Percentiles rank a stretch among this genome's conserved stretches.
phyloP scores from a whole-genome alignment of 192 early-diverging fungal species.

The Coemansia sp. region DNA sequence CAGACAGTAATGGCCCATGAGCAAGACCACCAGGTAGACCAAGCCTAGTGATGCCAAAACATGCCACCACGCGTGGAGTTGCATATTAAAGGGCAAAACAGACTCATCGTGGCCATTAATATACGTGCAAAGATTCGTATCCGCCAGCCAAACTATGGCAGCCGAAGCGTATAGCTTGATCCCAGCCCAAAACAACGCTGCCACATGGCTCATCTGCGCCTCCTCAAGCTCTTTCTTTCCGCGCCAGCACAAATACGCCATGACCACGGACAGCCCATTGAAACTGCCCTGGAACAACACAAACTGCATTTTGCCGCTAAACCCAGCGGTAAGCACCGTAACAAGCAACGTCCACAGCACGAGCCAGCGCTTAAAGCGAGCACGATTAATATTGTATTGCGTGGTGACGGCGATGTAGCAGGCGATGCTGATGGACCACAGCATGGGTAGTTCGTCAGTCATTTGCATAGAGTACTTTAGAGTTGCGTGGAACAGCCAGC shows the following conservation, averaged over 20 bases:
- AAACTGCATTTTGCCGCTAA: slow-evolving; percentile 51
- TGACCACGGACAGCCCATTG: slow-evolving; percentile 26
- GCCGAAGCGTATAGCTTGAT: slow-evolving; percentile 33
- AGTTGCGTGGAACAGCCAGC: slow-evolving; percentile 76
- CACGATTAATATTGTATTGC: slow-evolving; percentile 43
- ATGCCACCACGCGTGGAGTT: slow-evolving; percentile 70
- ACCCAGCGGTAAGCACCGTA: slow-evolving; percentile 44
- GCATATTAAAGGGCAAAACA: slow-evolving; percentile 54
- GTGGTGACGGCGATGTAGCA: slow-evolving; percentile 53
- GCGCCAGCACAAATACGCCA: slow-evolving; percentile 42
- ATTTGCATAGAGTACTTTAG: slow-evolving; percentile 69
- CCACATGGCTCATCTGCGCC: slow-evolving; percentile 32
- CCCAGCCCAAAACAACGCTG: slow-evolving; percentile 36
- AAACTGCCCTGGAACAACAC: slow-evolving; percentile 53
- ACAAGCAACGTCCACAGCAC: slow-evolving; percentile 43
- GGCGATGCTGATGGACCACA: slow-evolving; percentile 56
- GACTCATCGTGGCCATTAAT: slow-evolving; percentile 49
- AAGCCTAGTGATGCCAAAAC: slow-evolving; percentile 60
- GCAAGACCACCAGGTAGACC: slow-evolving; percentile 58
- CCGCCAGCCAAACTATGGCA: slow-evolving; percentile 36
- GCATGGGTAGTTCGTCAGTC: slow-evolving; percentile 68
- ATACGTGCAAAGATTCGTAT: slow-evolving; percentile 48
- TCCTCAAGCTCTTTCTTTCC: slow-evolving; percentile 35
- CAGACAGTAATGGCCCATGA: slow-evolving; percentile 55
- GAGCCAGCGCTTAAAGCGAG: slow-evolving; percentile 40